A percentile compares a stretch with the other conserved stretches of the same genome.
Conservation (phyloP, 257 asterid genomes). For the Solanum ahanhuiri region DNA sequence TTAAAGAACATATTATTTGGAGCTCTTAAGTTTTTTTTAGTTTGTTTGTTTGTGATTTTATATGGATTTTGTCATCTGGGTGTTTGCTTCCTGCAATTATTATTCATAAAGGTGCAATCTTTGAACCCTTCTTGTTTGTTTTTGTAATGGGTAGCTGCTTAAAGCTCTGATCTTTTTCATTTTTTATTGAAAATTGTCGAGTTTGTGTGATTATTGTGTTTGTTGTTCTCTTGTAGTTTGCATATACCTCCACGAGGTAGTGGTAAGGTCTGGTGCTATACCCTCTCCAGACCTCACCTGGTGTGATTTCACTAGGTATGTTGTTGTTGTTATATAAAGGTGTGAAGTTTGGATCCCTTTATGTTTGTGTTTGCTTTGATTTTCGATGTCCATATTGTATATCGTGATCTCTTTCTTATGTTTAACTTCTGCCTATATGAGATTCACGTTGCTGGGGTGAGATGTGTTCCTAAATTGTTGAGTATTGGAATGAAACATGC, state of each 20-base stretch:
- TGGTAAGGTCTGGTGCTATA: background rate
- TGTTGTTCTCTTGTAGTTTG: background rate
- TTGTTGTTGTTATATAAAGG: background rate
- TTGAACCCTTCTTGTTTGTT: background rate
- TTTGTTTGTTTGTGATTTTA: background rate
- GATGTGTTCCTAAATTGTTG: background rate
- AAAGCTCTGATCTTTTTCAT: background rate
- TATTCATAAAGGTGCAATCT: background rate
- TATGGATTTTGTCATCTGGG: background rate
- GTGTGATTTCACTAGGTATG: background rate
- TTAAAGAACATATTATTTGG: background rate
- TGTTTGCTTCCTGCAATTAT: background rate
- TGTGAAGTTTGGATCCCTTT: background rate
- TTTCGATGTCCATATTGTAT: background rate
- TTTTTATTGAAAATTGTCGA: background rate
- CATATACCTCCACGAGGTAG: background rate
- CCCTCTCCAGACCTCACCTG: background rate
- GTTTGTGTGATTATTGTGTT: background rate
- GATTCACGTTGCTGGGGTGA: background rate
- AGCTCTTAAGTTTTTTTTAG: background rate
- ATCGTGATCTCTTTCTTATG: background rate
- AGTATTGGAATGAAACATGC: background rate
- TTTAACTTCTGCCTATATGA: background rate
- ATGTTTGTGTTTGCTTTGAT: background rate
- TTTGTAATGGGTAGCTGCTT: background rate